Evolutionary conservation across 345 rosid species (phyloP), one percentile per base, ranked within the genome.

Genomic region (Ceriops zippeliana): DNA sequence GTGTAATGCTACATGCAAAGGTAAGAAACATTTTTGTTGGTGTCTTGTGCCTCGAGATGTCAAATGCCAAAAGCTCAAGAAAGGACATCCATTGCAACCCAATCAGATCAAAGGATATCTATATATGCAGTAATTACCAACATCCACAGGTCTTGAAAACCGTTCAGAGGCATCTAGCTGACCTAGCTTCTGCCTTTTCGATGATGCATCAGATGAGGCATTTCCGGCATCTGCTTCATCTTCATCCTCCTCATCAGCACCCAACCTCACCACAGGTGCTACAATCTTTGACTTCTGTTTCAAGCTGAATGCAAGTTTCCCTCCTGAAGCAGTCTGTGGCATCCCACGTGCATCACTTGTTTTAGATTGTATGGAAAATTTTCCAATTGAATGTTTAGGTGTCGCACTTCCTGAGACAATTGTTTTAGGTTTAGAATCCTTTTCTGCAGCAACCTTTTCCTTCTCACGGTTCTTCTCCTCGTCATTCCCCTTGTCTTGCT

Each of bases 281-380:
- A 88, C 87, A 76, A 91, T 80, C 86, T 92, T 95, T 30, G 99
- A 87, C 84, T 92, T 95, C 79, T 82, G 98, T 74, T 91, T 95
- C 90, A 95, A 85, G 83, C 97, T 92, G 84, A 95, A 95, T 24
- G 97, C 98, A 71, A 95, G 92, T 80, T 91, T 95, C 32, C 98
- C 98, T 62, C 92, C 85, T 5, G 86, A 79, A 66, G 79, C 26
- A 70, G 75, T 19, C 38, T 58, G 81, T 26, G 68, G 19, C 11
- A 75, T 78, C 80, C 83, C 88, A 35, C 68, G 82, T 24, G 74
- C 31, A 81, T 80, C 84, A 76, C 69, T 84, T 38, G 74, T 57
- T 83, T 86, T 90, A n/a, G 77, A 28, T 37, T 81, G 90, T 73
- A 76, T 65, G 30, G 79, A 64, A 26, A 61, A 70, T 78, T 85